Percentiles rank a stretch among this genome's conserved stretches.
Conservation (phyloP, 208 protist species). For the Trypanosoma congolense region DNA sequence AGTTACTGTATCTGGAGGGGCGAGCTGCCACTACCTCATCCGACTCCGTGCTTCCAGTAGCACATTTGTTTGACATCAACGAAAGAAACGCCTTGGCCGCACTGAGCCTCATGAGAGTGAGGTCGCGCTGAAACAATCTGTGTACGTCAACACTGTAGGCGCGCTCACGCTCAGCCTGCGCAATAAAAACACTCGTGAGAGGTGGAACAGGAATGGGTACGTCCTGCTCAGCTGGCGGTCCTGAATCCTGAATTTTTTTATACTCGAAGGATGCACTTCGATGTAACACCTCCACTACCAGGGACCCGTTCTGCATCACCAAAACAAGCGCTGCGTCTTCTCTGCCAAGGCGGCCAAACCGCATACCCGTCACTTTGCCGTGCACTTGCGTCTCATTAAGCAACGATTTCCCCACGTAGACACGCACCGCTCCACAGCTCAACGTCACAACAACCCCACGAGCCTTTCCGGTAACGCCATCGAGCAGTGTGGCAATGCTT, state of each 20-base stretch:
- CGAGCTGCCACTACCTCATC: conserved; percentile 10
- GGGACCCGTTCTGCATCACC: conserved; percentile 81
- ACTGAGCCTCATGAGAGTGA: conserved; percentile 80
- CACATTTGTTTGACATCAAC: conserved; percentile 50
- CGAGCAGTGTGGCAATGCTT: conserved; percentile 62
- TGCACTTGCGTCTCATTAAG: conserved; percentile 74
- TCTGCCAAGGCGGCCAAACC: conserved; percentile 89
- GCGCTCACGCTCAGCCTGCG: conserved; percentile 90
- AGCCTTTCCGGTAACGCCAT: conserved; percentile 50
- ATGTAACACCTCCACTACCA: conserved; percentile 91
- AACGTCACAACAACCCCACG: conserved; percentile 86
- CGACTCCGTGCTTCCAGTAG: neutral
- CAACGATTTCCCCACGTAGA: conserved; percentile 87
- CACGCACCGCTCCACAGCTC: conserved; percentile 85
- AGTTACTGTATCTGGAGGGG: neutral
- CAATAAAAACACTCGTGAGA: conserved; percentile 91
- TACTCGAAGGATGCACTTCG: conserved; percentile 63
- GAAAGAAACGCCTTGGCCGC: conserved; percentile 87
- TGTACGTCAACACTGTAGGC: conserved; percentile 87
- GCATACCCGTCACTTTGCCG: conserved; percentile 80
- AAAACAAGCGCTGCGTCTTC: conserved; percentile 88
- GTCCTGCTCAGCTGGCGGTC: conserved; percentile 89
- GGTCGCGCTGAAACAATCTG: conserved; percentile 88
- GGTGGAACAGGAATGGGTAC: conserved; percentile 88
- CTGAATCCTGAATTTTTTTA: conserved; percentile 25